Evolutionary conservation across 176 grass and related monocot genomes (phyloP), one percentile per base, ranked within the genome.

Genomic region (Cenchrus fungigraminus): DNA sequence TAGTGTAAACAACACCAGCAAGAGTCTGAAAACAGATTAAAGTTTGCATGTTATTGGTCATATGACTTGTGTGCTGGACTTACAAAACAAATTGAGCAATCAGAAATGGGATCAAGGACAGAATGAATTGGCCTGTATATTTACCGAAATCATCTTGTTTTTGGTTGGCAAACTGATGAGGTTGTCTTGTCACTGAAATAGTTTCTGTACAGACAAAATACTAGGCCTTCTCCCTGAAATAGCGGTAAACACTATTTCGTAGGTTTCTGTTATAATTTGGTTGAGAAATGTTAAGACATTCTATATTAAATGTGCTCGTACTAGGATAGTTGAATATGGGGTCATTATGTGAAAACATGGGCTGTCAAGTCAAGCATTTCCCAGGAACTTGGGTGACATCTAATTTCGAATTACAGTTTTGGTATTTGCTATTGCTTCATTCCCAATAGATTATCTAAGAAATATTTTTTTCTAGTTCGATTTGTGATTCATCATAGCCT

Each of bases 401-500:
- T 80, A 56, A 74, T 67, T 46, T 51, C 25, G 2, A 51, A 13
- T 73, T 51, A 16, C 25, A 22, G n/a, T 73, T 15, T 73, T 6
- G 0, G 46, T 73, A 72, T 50, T 72, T 72, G 6, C 13, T n/a
- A 52, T 73, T 51, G 70, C 46, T 73, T 73, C 4, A 12, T 17
- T 78, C 37, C 44, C 55, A 78, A 22, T 75, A 66, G 10, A 60
- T 43, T 73, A 43, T 81, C 28, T 82, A 49, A 61, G 43, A 69
- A 66, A 67, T 81, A 56, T 60, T 82, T 86, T 83, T 34, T 34
- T 58, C 70, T 88, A 97, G 92, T 97, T 57, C 91, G 95, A 74
- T 95, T 97, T 89, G 90, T 97, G 37, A 89, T 97, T 92, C 95
- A 97, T 91, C 92, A 97, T 82, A 98, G 91, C 83, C 91, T 98